phyloP scores from a whole-genome alignment of 257 asterid genomes.

The Paulownia fortunei region DNA sequence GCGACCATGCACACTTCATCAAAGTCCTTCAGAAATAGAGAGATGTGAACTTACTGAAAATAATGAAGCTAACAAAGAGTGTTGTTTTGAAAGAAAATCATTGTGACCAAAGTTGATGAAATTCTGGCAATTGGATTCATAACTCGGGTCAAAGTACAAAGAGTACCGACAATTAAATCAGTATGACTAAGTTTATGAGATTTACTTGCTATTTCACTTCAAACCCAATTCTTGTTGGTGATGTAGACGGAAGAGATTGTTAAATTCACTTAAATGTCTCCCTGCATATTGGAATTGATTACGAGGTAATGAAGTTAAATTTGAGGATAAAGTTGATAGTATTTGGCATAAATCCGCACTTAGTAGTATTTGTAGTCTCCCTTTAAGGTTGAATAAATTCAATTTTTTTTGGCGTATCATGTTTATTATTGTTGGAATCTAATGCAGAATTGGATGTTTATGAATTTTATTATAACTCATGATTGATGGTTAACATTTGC shows the following conservation, averaged over 20 bases:
- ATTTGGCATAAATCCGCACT: not conserved
- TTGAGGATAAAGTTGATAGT: not conserved
- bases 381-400: not conserved
- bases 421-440: not conserved
- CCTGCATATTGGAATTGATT: slow-evolving; percentile 7
- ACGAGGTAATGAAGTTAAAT: not conserved
- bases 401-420: not conserved
- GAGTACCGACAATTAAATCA: not conserved
- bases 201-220: not conserved
- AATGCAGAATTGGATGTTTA: not conserved
- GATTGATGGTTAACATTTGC: not conserved
- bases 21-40: not conserved
- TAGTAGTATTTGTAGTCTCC: not conserved
- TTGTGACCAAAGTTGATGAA: not conserved
- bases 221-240: not conserved
- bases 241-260: not conserved
- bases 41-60: not conserved
- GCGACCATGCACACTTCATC: not conserved
- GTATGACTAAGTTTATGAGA: not conserved
- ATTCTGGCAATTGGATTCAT: not conserved
- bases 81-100: not conserved
- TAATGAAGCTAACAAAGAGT: not conserved
- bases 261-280: not conserved
- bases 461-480: not conserved
- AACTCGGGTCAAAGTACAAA: not conserved